Percentiles rank a stretch among this genome's conserved stretches.
phyloP scores from a whole-genome alignment of 2,329 filamentous ascomycete species.

The Elsinoe ampelina region DNA sequence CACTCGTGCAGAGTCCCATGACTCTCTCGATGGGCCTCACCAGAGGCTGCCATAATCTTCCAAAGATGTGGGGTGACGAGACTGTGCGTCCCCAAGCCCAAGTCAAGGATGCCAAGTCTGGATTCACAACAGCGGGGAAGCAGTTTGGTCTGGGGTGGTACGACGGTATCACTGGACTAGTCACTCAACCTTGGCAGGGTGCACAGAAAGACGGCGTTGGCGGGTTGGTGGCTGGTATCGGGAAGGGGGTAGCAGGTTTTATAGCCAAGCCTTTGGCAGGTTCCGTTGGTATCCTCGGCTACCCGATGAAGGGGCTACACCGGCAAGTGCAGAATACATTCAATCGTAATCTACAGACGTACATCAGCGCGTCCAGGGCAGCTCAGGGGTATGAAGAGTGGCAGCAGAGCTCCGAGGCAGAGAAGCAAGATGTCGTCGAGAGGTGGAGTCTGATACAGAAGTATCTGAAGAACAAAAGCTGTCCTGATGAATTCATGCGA shows the following conservation, averaged over 20 bases:
- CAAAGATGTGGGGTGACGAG: slow-evolving; percentile 59
- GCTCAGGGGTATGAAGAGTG: slow-evolving; percentile 61
- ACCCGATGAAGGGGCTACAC: slow-evolving; percentile 63
- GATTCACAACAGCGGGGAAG: slow-evolving; percentile 32
- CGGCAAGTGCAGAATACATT: slow-evolving; percentile 58
- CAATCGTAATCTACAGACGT: slow-evolving; percentile 59
- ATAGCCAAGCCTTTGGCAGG: slow-evolving; percentile 65
- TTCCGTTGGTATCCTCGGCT: slow-evolving; percentile 50
- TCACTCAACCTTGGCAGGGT: slow-evolving; percentile 61
- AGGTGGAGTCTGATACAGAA: slow-evolving; percentile 51
- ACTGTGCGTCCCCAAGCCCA: slow-evolving; percentile 55
- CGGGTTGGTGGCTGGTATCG: slow-evolving; percentile 67
- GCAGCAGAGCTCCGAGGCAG: slow-evolving; percentile 41
- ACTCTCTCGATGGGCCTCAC: slow-evolving; percentile 53
- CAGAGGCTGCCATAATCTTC: slow-evolving; percentile 63
- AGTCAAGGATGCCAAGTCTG: slow-evolving; percentile 56
- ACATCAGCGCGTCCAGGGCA: slow-evolving; percentile 64
- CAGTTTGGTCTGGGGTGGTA: slow-evolving; percentile 66
- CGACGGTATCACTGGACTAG: slow-evolving; percentile 65
- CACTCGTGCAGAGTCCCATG: slow-evolving; percentile 43
- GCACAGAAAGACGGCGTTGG: slow-evolving; percentile 50
- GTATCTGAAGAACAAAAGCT: slow-evolving; percentile 45
- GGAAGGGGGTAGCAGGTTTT: slow-evolving; percentile 67
- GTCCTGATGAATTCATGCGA: slow-evolving; percentile 38
- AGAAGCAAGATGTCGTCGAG: slow-evolving; percentile 52